Conservation (phyloP, 495 filamentous ascomycete species). For the Tuber melanosporum region DNA sequence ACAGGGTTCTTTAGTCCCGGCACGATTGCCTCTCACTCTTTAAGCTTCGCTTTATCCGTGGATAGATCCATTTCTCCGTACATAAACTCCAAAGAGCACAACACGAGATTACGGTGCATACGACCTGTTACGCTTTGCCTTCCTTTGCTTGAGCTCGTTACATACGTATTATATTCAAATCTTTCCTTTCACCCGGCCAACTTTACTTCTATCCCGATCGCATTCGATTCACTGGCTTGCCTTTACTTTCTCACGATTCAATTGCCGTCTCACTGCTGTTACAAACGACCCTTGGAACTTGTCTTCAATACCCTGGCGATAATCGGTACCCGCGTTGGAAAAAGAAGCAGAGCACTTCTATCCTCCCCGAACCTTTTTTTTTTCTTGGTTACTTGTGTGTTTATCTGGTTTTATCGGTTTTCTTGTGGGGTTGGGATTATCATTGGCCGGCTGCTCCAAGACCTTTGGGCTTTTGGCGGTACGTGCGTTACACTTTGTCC, state of each 20-base stretch:
- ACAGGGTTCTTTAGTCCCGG: slow-evolving; percentile 22
- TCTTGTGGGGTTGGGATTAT: neutral
- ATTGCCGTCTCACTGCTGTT: slow-evolving; percentile 37
- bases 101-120: slow-evolving; percentile 38
- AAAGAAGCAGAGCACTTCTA: slow-evolving; percentile 28
- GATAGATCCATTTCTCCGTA: slow-evolving; percentile 37
- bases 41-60: slow-evolving; percentile 37
- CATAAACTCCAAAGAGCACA: slow-evolving; percentile 38
- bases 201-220: slow-evolving; percentile 40
- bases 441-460: slow-evolving; percentile 24
- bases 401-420: neutral
- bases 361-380: slow-evolving; percentile 28
- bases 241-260: slow-evolving; percentile 31
- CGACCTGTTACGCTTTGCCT: slow-evolving; percentile 32
- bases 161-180: slow-evolving; percentile 32
- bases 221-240: slow-evolving; percentile 39
- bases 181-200: slow-evolving; percentile 35
- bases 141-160: slow-evolving; percentile 32
- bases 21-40: slow-evolving; percentile 35
- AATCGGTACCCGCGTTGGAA: slow-evolving; percentile 22
- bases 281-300: slow-evolving; percentile 34
- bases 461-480: slow-evolving; percentile 22
- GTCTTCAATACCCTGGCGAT: slow-evolving; percentile 31
- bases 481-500: slow-evolving; percentile 24
- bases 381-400: slow-evolving; percentile 18